phyloP scores from a whole-genome alignment of 2,329 filamentous ascomycete genomes.

The Bipolaris sorokiniana region DNA sequence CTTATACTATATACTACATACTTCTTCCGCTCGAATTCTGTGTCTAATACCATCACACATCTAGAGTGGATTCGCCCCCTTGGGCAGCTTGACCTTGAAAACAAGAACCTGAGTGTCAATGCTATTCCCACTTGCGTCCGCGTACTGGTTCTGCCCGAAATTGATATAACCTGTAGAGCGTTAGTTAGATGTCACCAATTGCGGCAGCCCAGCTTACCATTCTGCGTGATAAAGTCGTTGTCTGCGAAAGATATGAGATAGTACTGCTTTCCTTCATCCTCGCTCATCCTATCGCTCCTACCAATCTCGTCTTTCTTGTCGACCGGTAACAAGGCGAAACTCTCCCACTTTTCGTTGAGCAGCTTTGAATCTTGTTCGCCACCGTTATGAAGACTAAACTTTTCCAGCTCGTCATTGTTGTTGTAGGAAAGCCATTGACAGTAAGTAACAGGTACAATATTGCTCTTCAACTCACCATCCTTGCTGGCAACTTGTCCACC shows the following conservation, averaged over 20 bases:
- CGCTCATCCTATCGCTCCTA: conserved; percentile 36
- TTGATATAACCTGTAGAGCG: conserved; percentile 60
- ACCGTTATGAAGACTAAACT: conserved; percentile 73
- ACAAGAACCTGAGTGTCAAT: conserved; percentile 69
- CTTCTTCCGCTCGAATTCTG: too few relatives aligned
- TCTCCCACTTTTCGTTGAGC: conserved; percentile 81
- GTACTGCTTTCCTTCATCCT: conserved; percentile 64
- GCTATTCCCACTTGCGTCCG: conserved; percentile 63
- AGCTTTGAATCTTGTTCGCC: conserved; percentile 63
- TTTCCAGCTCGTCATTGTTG: conserved; percentile 66
- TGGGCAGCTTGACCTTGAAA: conserved; percentile 62
- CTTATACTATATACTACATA: neutral
- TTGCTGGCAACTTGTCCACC: conserved; percentile 55
- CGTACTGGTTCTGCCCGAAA: conserved; percentile 61
- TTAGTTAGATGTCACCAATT: neutral
- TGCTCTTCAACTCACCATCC: conserved; percentile 60
- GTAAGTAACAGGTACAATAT: conserved; percentile 65
- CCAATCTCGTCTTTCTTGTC: conserved; percentile 51
- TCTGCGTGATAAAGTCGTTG: conserved; percentile 77
- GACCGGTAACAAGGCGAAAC: conserved; percentile 65
- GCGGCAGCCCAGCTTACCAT: conserved; percentile 54
- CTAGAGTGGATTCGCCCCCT: conserved; percentile 1
- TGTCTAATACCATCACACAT: too few relatives aligned
- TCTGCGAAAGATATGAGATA: conserved; percentile 72
- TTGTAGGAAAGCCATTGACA: conserved; percentile 74